Conservation (phyloP, 2,329 filamentous ascomycete genomes). For the Colletotrichum sp. region DNA sequence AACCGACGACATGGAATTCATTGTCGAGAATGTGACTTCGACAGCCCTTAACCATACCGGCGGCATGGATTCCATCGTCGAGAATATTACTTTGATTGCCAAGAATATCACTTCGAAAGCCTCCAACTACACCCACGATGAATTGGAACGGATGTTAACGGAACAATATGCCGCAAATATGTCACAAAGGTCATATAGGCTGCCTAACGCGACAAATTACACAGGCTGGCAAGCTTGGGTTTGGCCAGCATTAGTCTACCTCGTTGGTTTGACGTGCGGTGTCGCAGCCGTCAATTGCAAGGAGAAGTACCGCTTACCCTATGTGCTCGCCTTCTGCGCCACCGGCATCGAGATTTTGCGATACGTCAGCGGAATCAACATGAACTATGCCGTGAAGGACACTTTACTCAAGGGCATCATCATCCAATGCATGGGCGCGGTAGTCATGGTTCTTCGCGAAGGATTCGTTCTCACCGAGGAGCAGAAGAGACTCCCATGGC, state of each 20-base stretch:
- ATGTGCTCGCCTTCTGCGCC: background rate
- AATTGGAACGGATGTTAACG: background rate
- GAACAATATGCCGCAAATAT: background rate
- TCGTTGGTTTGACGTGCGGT: background rate
- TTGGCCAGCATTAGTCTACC: background rate
- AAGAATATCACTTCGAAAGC: background rate
- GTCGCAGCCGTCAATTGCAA: background rate
- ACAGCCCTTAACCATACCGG: background rate
- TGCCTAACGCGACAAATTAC: background rate
- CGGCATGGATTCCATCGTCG: background rate
- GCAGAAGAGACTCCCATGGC: background rate
- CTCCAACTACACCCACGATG: background rate
- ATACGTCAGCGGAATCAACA: background rate
- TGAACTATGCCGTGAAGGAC: background rate
- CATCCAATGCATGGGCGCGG: background rate
- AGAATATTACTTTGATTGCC: background rate
- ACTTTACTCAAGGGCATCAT: background rate
- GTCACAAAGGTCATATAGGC: background rate
- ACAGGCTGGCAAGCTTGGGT: background rate
- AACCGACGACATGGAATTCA: background rate
- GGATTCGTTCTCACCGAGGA: constrained; percentile 9
- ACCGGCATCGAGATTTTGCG: background rate
- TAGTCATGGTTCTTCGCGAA: constrained; percentile 9
- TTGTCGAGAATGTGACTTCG: background rate
- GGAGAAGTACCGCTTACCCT: background rate